Evolutionary conservation across 305 asterid species (phyloP).

Genomic region (Solanum hybrid): DNA sequence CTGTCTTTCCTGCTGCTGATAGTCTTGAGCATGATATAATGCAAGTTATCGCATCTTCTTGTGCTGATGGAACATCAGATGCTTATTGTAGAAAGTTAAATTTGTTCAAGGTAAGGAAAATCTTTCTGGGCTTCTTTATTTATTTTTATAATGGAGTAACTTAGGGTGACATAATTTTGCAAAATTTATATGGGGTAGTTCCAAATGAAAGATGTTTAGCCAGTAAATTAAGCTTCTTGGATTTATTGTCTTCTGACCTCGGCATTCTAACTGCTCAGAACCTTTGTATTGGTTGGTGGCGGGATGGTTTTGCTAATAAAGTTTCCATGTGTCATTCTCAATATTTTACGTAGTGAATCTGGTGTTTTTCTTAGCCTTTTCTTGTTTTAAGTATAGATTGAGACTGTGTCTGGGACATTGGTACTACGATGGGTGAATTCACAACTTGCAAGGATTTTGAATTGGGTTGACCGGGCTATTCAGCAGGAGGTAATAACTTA

Average conservation of each 20-base stretch:
- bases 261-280: background rate
- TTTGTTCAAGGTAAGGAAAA: conserved; percentile 58
- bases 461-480: conserved; percentile 94
- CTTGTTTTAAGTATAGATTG: conserved; percentile 48
- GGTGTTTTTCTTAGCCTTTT: conserved; percentile 1
- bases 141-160: background rate
- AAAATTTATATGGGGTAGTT: background rate
- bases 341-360: background rate
- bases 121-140: conserved; percentile 7
- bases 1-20: conserved; percentile 93
- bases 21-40: conserved; percentile 68
- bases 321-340: background rate
- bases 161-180: background rate
- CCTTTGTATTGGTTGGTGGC: background rate
- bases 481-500: conserved; percentile 74
- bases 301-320: background rate
- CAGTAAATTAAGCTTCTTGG: background rate
- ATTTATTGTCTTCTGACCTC: background rate
- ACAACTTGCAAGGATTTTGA: conserved; percentile 78
- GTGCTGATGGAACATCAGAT: conserved; percentile 79
- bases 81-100: conserved; percentile 60
- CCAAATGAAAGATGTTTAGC: background rate
- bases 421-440: conserved; percentile 97
- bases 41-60: conserved; percentile 52
- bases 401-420: conserved; percentile 83